Evolutionary conservation across 495 filamentous ascomycete genomes (phyloP).

Genomic region (Talaromyces proteolyticus): DNA sequence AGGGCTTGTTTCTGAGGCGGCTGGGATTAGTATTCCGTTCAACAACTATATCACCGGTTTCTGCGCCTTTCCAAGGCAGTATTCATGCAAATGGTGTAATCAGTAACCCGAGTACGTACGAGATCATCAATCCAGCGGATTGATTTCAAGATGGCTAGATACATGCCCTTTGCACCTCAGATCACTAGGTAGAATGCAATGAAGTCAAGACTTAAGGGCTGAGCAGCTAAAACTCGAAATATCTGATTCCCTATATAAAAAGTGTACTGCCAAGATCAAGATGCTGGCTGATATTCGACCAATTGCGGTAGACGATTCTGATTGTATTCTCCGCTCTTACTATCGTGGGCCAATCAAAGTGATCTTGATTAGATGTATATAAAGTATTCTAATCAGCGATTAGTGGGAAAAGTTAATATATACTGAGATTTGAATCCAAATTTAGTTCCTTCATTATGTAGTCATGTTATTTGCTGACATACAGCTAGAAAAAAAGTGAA

Average conservation of each 20-base stretch:
- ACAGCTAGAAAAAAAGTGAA: too few species aligned
- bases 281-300: constrained; percentile 79
- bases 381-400: too few species aligned
- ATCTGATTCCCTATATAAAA: constrained; percentile 87
- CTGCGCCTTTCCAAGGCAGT: constrained; percentile 90
- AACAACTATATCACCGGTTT: constrained; percentile 73
- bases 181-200: constrained; percentile 94
- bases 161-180: constrained; percentile 83
- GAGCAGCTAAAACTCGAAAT: constrained; percentile 79
- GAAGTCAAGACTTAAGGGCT: constrained; percentile 82
- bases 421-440: too few species aligned
- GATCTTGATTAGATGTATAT: too few species aligned
- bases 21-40: constrained; percentile 49
- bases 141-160: constrained; percentile 83
- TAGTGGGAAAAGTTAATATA: too few species aligned
- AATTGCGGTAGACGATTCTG: constrained; percentile 85
- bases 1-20: constrained; percentile 44
- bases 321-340: constrained; percentile 83
- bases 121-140: constrained; percentile 89
- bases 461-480: too few species aligned
- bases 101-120: constrained; percentile 84
- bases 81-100: constrained; percentile 94
- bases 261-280: constrained; percentile 91
- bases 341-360: too few species aligned
- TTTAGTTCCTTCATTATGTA: too few species aligned